A percentile compares a stretch with the other conserved stretches of the same genome.
phyloP scores from a whole-genome alignment of 805 yeast genomes.

The Candida corydali region DNA sequence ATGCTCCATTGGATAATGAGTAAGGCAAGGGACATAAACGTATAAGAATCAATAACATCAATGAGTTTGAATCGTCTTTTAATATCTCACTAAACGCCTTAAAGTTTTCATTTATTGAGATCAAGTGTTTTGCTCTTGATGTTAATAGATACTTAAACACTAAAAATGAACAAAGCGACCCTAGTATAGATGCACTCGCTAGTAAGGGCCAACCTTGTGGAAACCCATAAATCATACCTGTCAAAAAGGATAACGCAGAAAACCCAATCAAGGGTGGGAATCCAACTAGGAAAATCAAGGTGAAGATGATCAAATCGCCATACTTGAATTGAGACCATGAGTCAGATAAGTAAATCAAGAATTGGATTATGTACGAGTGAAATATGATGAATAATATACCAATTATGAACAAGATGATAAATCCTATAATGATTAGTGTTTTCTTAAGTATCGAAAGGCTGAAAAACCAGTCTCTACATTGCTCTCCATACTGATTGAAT shows the following conservation, averaged over 20 bases:
- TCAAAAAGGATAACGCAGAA: constrained; percentile 57
- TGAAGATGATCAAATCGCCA: constrained; percentile 46
- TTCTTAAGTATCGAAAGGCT: constrained; percentile 15
- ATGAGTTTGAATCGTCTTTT: constrained; percentile 56
- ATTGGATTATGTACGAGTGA: constrained; percentile 31
- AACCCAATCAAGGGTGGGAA: constrained; percentile 93
- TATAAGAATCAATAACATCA: constrained; percentile 64
- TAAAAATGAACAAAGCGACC: constrained; percentile 73
- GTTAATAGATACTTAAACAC: constrained; percentile 58
- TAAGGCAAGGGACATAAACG: constrained; percentile 92
- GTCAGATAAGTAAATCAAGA: constrained; percentile 42
- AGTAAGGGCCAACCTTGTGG: constrained; percentile 75
- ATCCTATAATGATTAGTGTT: constrained; percentile 13
- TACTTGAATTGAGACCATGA: constrained; percentile 35
- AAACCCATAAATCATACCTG: constrained; percentile 84
- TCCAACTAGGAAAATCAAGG: constrained; percentile 59
- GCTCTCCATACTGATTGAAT: not conserved
- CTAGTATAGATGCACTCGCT: constrained; percentile 63
- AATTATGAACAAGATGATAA: constrained; percentile 12
- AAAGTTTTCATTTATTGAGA: constrained; percentile 59
- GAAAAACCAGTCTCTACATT: constrained; percentile 14
- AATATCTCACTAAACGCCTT: constrained; percentile 72
- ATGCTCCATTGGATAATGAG: constrained; percentile 86
- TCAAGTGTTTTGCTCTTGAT: constrained; percentile 55
- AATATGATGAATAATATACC: constrained; percentile 21